Evolutionary conservation across 2,329 filamentous ascomycete genomes (phyloP).

Genomic region (Penicillium corylophilum): DNA sequence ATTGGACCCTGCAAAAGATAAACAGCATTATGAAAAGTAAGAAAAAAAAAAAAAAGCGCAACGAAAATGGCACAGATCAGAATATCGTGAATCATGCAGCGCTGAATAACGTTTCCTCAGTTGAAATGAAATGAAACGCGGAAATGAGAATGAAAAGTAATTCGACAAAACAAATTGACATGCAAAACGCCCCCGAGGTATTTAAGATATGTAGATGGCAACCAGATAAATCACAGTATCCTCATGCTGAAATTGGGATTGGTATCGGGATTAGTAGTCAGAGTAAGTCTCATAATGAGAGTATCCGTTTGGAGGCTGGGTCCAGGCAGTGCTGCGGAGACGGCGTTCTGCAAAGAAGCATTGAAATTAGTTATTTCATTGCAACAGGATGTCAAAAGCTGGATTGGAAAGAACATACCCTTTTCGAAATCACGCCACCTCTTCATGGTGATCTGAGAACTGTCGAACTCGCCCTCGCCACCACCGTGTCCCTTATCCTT

Average conservation of each 20-base stretch:
- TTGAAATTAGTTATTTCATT: not conserved
- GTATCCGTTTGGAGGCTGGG: constrained; percentile 30
- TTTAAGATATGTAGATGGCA: constrained; percentile 15
- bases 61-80: not conserved
- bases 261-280: constrained; percentile 37
- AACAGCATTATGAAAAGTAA: too few species aligned
- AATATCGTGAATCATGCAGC: constrained; percentile 6
- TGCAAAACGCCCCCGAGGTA: constrained; percentile 2
- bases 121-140: not conserved
- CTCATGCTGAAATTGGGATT: constrained; percentile 11
- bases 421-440: constrained; percentile 95
- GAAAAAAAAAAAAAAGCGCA: not conserved
- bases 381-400: not conserved
- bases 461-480: constrained; percentile 94
- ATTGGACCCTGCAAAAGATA: not conserved
- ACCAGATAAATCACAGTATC: constrained; percentile 21
- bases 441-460: constrained; percentile 99
- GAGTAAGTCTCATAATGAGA: constrained; percentile 38
- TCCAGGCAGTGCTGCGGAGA: constrained; percentile 29
- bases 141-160: too few species aligned
- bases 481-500: constrained; percentile 80
- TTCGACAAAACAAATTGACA: not conserved
- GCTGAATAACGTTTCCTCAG: not conserved
- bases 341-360: constrained; percentile 35
- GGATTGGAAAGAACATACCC: constrained; percentile 45